A percentile compares a stretch with the other conserved stretches of the same genome.
phyloP scores from a whole-genome alignment of 331 rosid species.

The Acacia concinna region DNA sequence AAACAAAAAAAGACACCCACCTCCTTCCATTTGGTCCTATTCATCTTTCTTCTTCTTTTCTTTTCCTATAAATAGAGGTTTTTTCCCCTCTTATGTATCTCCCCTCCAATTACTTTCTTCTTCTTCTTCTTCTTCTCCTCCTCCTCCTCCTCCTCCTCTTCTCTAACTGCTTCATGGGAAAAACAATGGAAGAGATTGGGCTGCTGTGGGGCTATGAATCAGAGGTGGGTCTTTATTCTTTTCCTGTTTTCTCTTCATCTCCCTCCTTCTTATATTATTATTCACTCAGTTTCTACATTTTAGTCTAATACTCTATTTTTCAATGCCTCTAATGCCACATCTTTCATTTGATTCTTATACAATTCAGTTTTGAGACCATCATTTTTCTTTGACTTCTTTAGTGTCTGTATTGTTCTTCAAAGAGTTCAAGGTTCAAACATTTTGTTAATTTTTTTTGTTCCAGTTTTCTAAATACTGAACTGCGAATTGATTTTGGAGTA shows the following conservation, averaged over 20 bases:
- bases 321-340: constrained; percentile 10
- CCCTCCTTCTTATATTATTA: background rate
- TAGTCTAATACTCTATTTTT: background rate
- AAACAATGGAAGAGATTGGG: constrained; percentile 61
- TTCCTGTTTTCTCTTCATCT: background rate
- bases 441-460: background rate
- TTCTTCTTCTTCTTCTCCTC: constrained; percentile 21
- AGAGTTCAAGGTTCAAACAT: background rate
- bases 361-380: background rate
- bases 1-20: too few relatives aligned
- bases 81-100: constrained; percentile 18
- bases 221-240: constrained; percentile 51
- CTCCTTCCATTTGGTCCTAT: constrained; percentile 23
- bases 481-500: background rate
- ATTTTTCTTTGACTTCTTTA: background rate
- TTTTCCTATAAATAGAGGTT: constrained; percentile 52
- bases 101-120: constrained; percentile 19
- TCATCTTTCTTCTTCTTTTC: background rate
- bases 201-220: constrained; percentile 45
- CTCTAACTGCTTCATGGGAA: background rate
- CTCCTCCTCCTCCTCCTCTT: background rate
- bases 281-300: background rate
- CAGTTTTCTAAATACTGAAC: background rate
- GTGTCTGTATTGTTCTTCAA: too few relatives aligned
- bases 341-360: background rate